Base-by-base conservation (phyloP, 148 eudicot genomes). In the Silene uniflora region DNA sequence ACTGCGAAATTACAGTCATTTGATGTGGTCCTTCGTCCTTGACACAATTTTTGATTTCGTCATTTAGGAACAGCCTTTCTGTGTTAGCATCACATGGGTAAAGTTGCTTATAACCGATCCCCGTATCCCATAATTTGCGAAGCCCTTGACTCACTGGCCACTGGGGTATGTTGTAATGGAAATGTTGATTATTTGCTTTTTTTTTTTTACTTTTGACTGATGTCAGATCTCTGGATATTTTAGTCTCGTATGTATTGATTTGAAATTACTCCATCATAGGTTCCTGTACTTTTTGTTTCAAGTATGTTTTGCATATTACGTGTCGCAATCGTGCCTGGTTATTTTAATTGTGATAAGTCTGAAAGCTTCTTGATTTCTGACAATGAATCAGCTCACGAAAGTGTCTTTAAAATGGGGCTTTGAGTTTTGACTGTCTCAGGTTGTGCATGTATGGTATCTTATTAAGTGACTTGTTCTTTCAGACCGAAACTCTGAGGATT, bases 381-480 rank as follows among this genome's bases (percentile, higher is more conserved):
- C 3, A 32, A 7, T 67, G 24, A 58, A 22, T 47, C 58, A 47
- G 22, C 59, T n/a, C 13, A 8, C 59, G 12, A 46, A 46, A 4
- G 69, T 32, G 18, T 65, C n/a, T 32, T 61, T 23, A 61, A 21
- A 65, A 35, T 18, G 46, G 69, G n/a, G 21, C 16, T 16, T 35
- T 29, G 11, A 39, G 21, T 32, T 32, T 35, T 29, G 11, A 18
- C n/a, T 35, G 19, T 32, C 4, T 62, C 23, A 35, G 29, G 12
- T 10, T 24, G 44, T 66, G 21, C 47, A 49, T 44, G 18, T 69
- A 2, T 47, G 4, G 11, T 47, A 49, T 49, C 54, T 66, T 67
- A 39, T 47, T 61, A 23, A 73, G 6, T 22, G 47, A 58, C n/a
- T 73, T 16, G 16, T 81, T 68, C 70, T 62, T 73, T 62, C 80